These are phyloP conservation scores for Ceratobasidium sp. DNA, from an alignment of 1,284 basidiomycete genomes.

Conservation along the genomic window DNA sequence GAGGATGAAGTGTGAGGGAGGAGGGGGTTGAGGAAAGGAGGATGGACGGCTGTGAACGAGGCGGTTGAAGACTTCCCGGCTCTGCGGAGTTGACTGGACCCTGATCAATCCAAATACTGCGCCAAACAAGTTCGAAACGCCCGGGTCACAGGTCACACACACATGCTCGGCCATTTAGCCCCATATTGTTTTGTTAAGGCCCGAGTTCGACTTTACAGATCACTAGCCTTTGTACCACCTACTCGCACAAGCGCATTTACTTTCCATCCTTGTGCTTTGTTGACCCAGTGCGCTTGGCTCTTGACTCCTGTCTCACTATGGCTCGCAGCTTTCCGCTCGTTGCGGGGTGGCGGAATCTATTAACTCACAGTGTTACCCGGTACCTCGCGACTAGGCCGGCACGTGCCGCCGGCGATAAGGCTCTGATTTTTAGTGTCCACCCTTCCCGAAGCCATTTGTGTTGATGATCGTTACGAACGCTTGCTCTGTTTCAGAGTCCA, in stretches of 20 bases:
- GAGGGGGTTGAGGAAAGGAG: conserved; percentile 33
- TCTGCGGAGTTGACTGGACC: conserved; percentile 6
- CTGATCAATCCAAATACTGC: conserved; percentile 6
- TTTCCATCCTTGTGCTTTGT: background rate
- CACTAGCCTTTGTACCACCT: conserved; percentile 19
- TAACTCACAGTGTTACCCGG: background rate
- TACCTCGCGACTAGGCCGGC: background rate
- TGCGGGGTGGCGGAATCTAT: background rate
- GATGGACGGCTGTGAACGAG: background rate
- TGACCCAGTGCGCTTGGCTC: background rate
- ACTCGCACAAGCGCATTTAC: conserved; percentile 16
- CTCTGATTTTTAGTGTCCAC: background rate
- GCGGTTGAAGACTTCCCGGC: conserved; percentile 12
- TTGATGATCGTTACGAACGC: background rate
- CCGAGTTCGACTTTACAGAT: background rate
- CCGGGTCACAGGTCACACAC: conserved; percentile 28
- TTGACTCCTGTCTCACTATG: background rate
- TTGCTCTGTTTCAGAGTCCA: background rate
- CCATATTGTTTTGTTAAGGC: conserved; percentile 23
- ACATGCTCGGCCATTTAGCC: conserved; percentile 22
- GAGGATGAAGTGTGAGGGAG: conserved; percentile 18
- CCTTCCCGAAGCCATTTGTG: conserved; percentile 1
- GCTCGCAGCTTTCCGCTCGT: background rate
- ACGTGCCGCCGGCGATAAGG: conserved; percentile 18
- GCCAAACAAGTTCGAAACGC: background rate